Conservation (phyloP, 2,329 filamentous ascomycete genomes). For the Anisogramma anomala region DNA sequence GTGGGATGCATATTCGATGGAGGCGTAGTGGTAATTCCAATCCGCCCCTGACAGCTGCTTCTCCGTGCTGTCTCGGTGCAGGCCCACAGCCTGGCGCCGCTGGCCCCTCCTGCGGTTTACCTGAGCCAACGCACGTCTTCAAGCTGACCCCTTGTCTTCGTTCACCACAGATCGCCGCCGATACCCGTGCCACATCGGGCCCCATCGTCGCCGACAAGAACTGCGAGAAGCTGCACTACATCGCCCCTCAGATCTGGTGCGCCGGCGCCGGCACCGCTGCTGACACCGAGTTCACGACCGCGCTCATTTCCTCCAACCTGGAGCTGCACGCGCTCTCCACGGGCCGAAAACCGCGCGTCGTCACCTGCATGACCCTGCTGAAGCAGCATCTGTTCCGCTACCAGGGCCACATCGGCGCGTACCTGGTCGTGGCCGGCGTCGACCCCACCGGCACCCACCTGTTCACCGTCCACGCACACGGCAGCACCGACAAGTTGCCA, state of each 20-base stretch:
- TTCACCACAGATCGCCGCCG: conserved; percentile 74
- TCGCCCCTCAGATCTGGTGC: conserved; percentile 97
- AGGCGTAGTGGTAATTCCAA: conserved; percentile 69
- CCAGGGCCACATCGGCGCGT: conserved; percentile 95
- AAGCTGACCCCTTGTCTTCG: neutral
- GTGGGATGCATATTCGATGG: conserved; percentile 95
- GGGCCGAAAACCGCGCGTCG: conserved; percentile 89
- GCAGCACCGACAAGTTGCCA: conserved; percentile 94
- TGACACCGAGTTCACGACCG: conserved; percentile 97
- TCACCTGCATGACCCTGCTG: conserved; percentile 98
- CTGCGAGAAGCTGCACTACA: conserved; percentile 99
- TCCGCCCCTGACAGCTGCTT: neutral
- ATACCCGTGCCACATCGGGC: conserved; percentile 92
- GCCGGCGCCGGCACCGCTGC: conserved; percentile 94
- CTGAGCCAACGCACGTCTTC: too few relatives aligned
- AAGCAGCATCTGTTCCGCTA: conserved; percentile 99
- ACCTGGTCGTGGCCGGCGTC: conserved; percentile 91
- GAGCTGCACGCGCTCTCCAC: conserved; percentile 95
- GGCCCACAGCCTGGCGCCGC: too few relatives aligned
- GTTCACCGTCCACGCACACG: conserved; percentile 97
- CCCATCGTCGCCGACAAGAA: conserved; percentile 99
- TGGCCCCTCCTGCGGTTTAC: too few relatives aligned
- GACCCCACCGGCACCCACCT: conserved; percentile 91
- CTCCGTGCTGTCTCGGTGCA: too few relatives aligned
- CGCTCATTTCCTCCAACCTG: conserved; percentile 95